Conservation (phyloP, 495 filamentous ascomycete genomes). For the Pseudevernia furfuracea region DNA sequence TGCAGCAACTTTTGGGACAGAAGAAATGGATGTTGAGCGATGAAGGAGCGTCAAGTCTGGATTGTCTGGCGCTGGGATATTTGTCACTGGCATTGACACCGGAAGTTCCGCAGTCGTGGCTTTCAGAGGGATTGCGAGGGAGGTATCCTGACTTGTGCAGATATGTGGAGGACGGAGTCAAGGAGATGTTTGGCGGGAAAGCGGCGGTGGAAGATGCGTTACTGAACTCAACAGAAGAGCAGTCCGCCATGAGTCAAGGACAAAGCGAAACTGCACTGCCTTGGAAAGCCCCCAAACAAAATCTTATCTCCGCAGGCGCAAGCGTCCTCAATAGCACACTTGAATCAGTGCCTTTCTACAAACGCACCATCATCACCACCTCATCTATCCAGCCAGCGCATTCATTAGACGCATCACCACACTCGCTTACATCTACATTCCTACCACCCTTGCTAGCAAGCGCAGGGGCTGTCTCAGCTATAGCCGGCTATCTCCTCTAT, state of each 20-base stretch:
- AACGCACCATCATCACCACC: slow-evolving; percentile 2
- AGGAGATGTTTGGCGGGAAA: slow-evolving; percentile 35
- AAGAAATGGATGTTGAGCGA: slow-evolving; percentile 46
- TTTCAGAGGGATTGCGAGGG: slow-evolving; percentile 52
- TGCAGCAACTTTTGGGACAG: slow-evolving; percentile 54
- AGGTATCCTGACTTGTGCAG: slow-evolving; percentile 46
- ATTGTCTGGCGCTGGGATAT: slow-evolving; percentile 74
- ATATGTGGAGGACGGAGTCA: slow-evolving; percentile 46
- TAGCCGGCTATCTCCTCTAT: slow-evolving; percentile 1
- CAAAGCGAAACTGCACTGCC: neutral
- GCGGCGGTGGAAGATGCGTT: slow-evolving; percentile 4
- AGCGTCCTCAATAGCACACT: neutral
- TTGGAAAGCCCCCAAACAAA: neutral
- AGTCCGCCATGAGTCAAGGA: neutral
- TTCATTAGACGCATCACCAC: neutral
- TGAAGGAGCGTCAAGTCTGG: slow-evolving; percentile 50
- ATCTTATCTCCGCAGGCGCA: neutral
- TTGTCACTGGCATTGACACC: slow-evolving; percentile 64
- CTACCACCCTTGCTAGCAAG: neutral
- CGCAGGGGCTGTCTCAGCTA: neutral
- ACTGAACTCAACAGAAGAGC: neutral
- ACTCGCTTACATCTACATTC: neutral
- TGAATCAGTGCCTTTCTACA: neutral
- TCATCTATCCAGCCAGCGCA: neutral
- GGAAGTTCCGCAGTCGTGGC: slow-evolving; percentile 63